phyloP scores from a whole-genome alignment of 768 basidiomycete species.

The Boletus pseudopeckii region DNA sequence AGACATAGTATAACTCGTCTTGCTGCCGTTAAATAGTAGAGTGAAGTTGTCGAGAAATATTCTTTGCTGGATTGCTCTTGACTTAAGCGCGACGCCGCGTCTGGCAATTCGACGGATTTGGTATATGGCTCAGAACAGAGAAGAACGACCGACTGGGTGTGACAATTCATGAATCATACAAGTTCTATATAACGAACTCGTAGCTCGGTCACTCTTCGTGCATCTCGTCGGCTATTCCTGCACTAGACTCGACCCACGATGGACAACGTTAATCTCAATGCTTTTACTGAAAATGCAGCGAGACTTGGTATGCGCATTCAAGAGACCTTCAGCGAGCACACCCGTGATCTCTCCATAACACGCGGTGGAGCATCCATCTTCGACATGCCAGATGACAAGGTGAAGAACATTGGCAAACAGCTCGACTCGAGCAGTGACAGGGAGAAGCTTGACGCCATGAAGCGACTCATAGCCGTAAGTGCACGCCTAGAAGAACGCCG shows the following conservation, averaged over 20 bases:
- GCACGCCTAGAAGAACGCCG: not conserved
- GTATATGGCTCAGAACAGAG: not conserved
- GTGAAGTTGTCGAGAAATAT: not conserved
- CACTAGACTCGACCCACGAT: slow-evolving; percentile 15
- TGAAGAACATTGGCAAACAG: slow-evolving; percentile 78
- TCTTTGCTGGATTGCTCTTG: not conserved
- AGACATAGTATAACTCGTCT: slow-evolving; percentile 7
- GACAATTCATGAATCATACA: slow-evolving; percentile 5
- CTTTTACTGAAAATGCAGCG: slow-evolving; percentile 76
- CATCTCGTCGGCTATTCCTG: not conserved
- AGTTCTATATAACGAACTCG: not conserved
- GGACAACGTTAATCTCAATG: slow-evolving; percentile 36
- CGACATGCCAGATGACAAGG: slow-evolving; percentile 75
- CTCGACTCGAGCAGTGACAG: slow-evolving; percentile 85
- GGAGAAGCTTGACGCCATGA: slow-evolving; percentile 94
- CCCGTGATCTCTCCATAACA: slow-evolving; percentile 64
- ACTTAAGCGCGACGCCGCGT: not conserved
- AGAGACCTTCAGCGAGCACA: slow-evolving; percentile 78
- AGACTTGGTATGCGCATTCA: slow-evolving; percentile 80
- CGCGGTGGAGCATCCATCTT: slow-evolving; percentile 54
- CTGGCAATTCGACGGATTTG: not conserved
- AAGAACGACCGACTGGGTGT: not conserved
- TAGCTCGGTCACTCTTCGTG: not conserved
- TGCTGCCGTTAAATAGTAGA: slow-evolving; percentile 13
- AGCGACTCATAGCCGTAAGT: slow-evolving; percentile 87